phyloP scores from a whole-genome alignment of 306 rosid species.

The Amphicarpaea edgeworthii region DNA sequence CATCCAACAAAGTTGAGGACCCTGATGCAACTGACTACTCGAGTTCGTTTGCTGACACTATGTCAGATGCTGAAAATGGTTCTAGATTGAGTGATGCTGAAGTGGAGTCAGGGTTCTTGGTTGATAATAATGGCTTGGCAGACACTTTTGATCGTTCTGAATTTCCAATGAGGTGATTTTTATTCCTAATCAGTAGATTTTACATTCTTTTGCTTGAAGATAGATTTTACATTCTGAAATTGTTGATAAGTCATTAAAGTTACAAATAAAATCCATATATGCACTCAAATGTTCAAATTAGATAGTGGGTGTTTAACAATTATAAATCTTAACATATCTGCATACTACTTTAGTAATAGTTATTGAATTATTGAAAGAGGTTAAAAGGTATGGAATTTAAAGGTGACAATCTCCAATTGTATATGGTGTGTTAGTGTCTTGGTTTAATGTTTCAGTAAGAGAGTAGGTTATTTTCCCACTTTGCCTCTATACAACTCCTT shows the following conservation, averaged over 20 bases:
- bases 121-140: constrained; percentile 54
- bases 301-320: constrained; percentile 13
- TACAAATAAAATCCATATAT: background rate
- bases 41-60: constrained; percentile 78
- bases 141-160: constrained; percentile 56
- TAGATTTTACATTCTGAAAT: constrained; percentile 36
- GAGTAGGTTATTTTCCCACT: background rate
- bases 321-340: constrained; percentile 18
- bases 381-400: no score
- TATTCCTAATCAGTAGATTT: constrained; percentile 2
- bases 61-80: constrained; percentile 60
- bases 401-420: background rate
- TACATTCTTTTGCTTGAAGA: constrained; percentile 37
- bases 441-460: constrained; percentile 29
- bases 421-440: constrained; percentile 29
- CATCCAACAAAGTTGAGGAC: constrained; percentile 62
- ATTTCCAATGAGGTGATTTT: constrained; percentile 65
- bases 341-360: background rate
- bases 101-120: constrained; percentile 74
- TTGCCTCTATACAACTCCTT: constrained; percentile 15
- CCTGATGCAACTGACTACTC: constrained; percentile 93
- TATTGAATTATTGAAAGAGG: constrained; percentile 12
- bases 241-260: constrained; percentile 24
- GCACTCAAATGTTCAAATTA: constrained; percentile 26
- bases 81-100: constrained; percentile 77